Evolutionary conservation across 305 asterid genomes (phyloP), one percentile per base, ranked within the genome.

Genomic region (Ruellia speciosa): DNA sequence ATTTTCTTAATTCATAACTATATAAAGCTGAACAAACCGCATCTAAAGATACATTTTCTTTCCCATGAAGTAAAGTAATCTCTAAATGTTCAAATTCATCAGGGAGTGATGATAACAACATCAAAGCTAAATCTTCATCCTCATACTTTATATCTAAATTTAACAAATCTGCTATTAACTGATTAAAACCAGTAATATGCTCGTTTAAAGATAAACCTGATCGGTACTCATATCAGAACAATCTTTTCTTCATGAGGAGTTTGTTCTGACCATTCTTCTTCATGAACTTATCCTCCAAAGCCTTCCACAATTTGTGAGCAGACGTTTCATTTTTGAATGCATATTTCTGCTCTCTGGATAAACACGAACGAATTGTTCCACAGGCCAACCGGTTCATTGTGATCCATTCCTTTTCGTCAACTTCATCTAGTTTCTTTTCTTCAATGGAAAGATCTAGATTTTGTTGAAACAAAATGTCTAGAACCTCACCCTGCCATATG

Each of bases 241-340:
- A 13, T 51, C 47, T n/a, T 13, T 60, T 60, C 28, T 48, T 60
- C 56, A 60, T n/a, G 20, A 18, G 53, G 5, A 60, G 41, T 10
- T 49, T 9, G 16, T 60, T 60, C 17, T 48, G 46, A 14, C 45
- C 7, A 14, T 5, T 60, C 9, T 49, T 60, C 47, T n/a, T 60
- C 49, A 60, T 1, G 18, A 46, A 31, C 0, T 60, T 60, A 3
- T 58, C 63, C 37, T 58, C 54, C 18, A 58, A 28, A 12, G 2
- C 52, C 0, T 41, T 20, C 63, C 56, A 60, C 28, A 60, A 12
- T 6, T 49, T 49, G 6, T 17, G 6, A 0, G 56, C 65, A 54
- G 48, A 48, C 6, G 56, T 60, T 16, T 60, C 49, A 1, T 41
- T 56, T 1, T 6, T 11, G 50, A 56, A 56, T 0, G 16, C 49